Evolutionary conservation across 169 alveolate genomes (phyloP), one percentile per base, ranked within the genome.

Genomic region (Amoebophrya sp.): DNA sequence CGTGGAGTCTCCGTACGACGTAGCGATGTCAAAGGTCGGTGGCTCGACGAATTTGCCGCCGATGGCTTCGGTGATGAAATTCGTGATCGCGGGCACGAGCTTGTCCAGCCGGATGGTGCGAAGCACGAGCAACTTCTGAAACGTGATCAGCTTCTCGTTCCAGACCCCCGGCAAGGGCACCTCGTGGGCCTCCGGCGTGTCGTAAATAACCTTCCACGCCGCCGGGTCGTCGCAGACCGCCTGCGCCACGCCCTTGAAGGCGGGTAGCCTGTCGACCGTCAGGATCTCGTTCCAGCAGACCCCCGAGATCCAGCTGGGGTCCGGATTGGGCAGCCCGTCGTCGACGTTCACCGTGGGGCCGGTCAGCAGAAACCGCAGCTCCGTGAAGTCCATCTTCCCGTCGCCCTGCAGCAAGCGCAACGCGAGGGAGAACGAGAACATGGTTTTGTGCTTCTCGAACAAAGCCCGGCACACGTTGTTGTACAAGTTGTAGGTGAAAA

Each of bases 381-480:
- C 98, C 29, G 95, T 94, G 47, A 93, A 95, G 92, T 97, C 98
- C 83, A 97, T 93, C 91, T 95, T 94, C 3, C 95, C 93, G 90
- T 96, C 91, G 35, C 97, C 98, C 77, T 95, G 93, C 89, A 97
- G 94, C 41, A 97, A 96, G 94, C 96, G 96, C 77, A 96, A 94
- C 23, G 97, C 94, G 39, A 97, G 95, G 92, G 96, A 95, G 94
- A 97, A 96, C 77, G 98, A 95, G 95, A 97, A 97, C 23, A 96
- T 94, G 39, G 96, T 92, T 94, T 97, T 97, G 90, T 96, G 97
- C 89, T 93, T 95, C 95, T 97, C 99, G 92, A 97, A 97, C 90
- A 97, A 96, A 33, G 97, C 95, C 91, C 99, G 96, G 93, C 99
- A 97, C 10, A 97, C 97, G 92, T 96, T 97, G 94, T 97, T 97